Conservation (phyloP, 257 asterid genomes). For the Handroanthus guayacan region DNA sequence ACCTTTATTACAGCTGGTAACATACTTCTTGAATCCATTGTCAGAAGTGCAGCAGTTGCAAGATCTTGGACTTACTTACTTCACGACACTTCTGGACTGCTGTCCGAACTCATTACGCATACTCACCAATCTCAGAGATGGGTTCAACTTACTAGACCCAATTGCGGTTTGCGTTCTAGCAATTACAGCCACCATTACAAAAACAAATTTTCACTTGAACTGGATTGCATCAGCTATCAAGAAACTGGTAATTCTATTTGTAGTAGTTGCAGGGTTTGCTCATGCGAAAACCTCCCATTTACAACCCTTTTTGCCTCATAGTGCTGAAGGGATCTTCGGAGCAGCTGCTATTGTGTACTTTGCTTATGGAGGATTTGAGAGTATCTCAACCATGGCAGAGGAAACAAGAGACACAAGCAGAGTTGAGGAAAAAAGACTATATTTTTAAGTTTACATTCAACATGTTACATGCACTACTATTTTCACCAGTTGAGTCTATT, state of each 20-base stretch:
- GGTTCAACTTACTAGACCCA: slow-evolving; percentile 56
- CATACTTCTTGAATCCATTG: slow-evolving; percentile 62
- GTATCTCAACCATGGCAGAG: slow-evolving; percentile 69
- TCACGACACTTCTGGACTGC: slow-evolving; percentile 59
- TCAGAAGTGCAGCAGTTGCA: slow-evolving; percentile 66
- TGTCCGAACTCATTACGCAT: slow-evolving; percentile 55
- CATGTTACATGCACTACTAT: too few relatives aligned
- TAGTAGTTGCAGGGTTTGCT: slow-evolving; percentile 59
- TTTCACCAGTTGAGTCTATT: too few relatives aligned
- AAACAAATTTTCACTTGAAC: slow-evolving; percentile 53
- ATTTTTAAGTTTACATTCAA: too few relatives aligned
- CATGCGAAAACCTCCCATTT: slow-evolving; percentile 56
- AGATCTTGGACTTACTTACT: slow-evolving; percentile 74
- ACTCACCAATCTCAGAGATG: slow-evolving; percentile 47
- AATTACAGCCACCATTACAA: slow-evolving; percentile 49
- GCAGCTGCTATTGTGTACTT: slow-evolving; percentile 68
- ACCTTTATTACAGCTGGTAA: slow-evolving; percentile 67
- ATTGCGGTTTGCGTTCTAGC: slow-evolving; percentile 55
- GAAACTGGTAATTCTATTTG: slow-evolving; percentile 55
- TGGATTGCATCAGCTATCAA: slow-evolving; percentile 70
- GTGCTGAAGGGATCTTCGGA: slow-evolving; percentile 58
- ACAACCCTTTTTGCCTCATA: slow-evolving; percentile 55
- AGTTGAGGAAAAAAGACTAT: slow-evolving; percentile 22
- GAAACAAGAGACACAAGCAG: slow-evolving; percentile 55
- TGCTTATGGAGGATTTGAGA: slow-evolving; percentile 64